Base-by-base conservation (phyloP, 2,329 filamentous ascomycete species). In the Moelleriella libera region DNA sequence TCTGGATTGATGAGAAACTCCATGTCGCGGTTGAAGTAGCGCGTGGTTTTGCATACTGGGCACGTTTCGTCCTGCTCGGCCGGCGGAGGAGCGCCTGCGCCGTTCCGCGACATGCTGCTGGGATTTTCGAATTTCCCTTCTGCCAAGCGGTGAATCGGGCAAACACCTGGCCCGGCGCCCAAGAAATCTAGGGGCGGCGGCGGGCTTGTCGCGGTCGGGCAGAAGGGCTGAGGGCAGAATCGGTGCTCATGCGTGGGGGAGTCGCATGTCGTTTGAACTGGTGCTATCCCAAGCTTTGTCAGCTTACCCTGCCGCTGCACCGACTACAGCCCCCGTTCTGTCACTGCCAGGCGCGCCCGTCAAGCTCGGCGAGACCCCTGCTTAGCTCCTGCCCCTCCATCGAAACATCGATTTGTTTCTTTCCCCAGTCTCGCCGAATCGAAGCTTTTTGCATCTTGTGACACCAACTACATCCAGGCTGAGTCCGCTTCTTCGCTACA, bases 1-100 rank as follows among this genome's bases (percentile, higher is more conserved):
- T 94, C 88, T 7, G 90, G 88, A 64, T 97, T 96, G 70, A 98
- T 89, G 57, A 92, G 84, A 68, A 98, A 97, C 54, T 83, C 78
- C 78, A 98, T 89, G 68, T 88, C 83, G 51, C 82, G 82, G 71
- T 96, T 96, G 59, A 97, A 83, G 71, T 97, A 97, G 54, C 88
- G 86, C 50, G 86, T 87, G 50, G 88, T 94, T 69, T 96, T 96
- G 83, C 92, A 98, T 56, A 97, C 87, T 49, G 90, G 92, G 69
- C 92, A 98, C 61, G 89, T 85, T 67, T 96, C 88, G 55, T 73
- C 70, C 45, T 61, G 51, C 51, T 64, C 48, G 51, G 51, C 48
- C 28, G 56, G 55, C 7, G 40, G 7, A n/a, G 7, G 51, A 51
- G 53, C 49, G 55, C 54, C 54, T 46, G 51, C 44, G 29, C 41